A percentile compares a stretch with the other conserved stretches of the same genome.
These are phyloP conservation scores for Rhizopogon sp. DNA, from an alignment of 768 basidiomycete genomes.

Conservation along the genomic window DNA sequence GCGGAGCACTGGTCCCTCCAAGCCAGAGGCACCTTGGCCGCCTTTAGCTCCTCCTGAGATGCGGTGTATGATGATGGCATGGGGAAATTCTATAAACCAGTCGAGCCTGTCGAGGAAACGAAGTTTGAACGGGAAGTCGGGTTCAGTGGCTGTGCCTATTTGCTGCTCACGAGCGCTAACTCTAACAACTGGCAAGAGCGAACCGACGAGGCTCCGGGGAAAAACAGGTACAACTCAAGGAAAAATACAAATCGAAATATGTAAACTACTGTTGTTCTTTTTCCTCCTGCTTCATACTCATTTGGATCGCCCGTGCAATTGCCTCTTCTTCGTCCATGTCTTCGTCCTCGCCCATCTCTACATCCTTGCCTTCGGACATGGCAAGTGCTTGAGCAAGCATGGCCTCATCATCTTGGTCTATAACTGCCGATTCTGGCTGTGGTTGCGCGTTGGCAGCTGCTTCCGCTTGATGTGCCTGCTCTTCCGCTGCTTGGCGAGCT, in stretches of 20 bases:
- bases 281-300: slow-evolving; percentile 79
- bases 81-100: background rate
- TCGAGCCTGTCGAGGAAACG: background rate
- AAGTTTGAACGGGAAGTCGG: background rate
- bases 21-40: slow-evolving; percentile 64
- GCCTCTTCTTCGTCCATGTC: slow-evolving; percentile 83
- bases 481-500: slow-evolving; percentile 59
- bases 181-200: too few relatives aligned
- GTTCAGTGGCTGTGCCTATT: background rate
- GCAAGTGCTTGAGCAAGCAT: slow-evolving; percentile 74
- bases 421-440: slow-evolving; percentile 32
- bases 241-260: background rate
- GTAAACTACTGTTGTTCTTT: slow-evolving; percentile 22
- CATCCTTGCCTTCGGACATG: slow-evolving; percentile 58
- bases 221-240: background rate
- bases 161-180: background rate
- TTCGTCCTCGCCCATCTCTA: slow-evolving; percentile 57
- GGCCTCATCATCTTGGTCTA: slow-evolving; percentile 74
- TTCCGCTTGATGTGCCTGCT: slow-evolving; percentile 29
- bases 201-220: background rate
- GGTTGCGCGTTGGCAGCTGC: slow-evolving; percentile 18
- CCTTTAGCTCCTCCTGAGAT: slow-evolving; percentile 79
- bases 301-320: slow-evolving; percentile 85
- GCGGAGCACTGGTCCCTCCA: slow-evolving; percentile 92
- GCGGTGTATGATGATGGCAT: slow-evolving; percentile 78